Base-by-base conservation (phyloP, 2,329 filamentous ascomycete species). In the Coniochaeta sp. region DNA sequence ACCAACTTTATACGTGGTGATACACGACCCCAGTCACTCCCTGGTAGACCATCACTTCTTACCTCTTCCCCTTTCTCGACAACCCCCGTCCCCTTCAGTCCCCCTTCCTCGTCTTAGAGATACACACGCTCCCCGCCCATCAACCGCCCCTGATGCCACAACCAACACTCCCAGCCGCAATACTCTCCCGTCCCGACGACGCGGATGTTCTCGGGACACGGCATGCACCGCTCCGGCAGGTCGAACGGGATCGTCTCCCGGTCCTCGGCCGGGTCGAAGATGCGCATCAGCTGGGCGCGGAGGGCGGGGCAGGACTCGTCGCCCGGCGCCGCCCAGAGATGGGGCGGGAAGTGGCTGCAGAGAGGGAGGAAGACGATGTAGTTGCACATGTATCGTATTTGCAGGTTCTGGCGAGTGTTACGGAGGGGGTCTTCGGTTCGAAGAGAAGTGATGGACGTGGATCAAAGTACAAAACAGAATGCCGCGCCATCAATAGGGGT, bases 351-450 rank as follows among this genome's bases (percentile, higher is more conserved):
- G 40, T 60, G 59, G 2, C 42, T 17, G 55, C 59, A 60, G 30
- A 40, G 36, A 17, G 59, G 59, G 40, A 60, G 52, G 40, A 58
- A 26, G 28, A 60, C n/a, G 26, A 60, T 34, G 55, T 57, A 60
- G 26, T 52, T 47, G 55, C 59, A 60, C 59, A 60, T 60, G 28
- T 57, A n/a, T 47, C n/a, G n/a, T n/a, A n/a, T n/a, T n/a, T n/a
- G n/a, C n/a, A n/a, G n/a, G n/a, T n/a, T n/a, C n/a, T n/a, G n/a
- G n/a, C n/a, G n/a, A n/a, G n/a, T n/a, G n/a, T n/a, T n/a, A n/a
- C n/a, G n/a, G n/a, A n/a, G n/a, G n/a, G n/a, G n/a, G n/a, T n/a
- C n/a, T n/a, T n/a, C n/a, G n/a, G n/a, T n/a, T n/a, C n/a, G n/a
- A n/a, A n/a, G n/a, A n/a, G n/a, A n/a, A n/a, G n/a, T n/a, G n/a